Evolutionary conservation across 1,139 yeast species (phyloP), one percentile per base, ranked within the genome.

Genomic region (Lodderomyces margitis): DNA sequence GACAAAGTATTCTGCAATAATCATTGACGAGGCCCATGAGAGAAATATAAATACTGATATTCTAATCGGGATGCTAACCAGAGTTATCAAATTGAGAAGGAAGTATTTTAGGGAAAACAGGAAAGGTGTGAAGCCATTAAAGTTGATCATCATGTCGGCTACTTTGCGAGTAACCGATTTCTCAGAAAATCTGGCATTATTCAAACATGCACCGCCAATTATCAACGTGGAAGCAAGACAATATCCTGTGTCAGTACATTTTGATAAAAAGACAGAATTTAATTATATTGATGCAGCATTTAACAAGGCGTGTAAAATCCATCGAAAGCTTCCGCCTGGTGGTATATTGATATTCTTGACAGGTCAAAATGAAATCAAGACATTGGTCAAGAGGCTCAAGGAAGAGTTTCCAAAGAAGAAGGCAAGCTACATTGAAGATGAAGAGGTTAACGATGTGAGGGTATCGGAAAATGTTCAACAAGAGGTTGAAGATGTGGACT

Each of bases 1-100:
- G 38, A 74, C 78, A 28, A 87, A 87, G 56, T 94, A 94, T 59
- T 88, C 97, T 1, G 83, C 86, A 1, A 74, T 94, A 34, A 77
- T 94, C 25, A 87, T 94, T 46, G 99, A 94, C 68, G 99, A 92
- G 63, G 99, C 99, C 0, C 99, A 94, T 61, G 98, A 94, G 61
- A 78, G 99, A 57, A 91, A 89, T 56, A 82, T 91, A 47, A 94
- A 92, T 56, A 94, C 99, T 0, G 99, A 94, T 65, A 91, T 94
- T 40, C 69, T 94, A 45, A 88, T 94, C 50, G 99, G 99, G 40
- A 87, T 92, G 83, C 68, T 92, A 41, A 87, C 96, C 55, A 80
- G 98, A 51, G 83, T 91, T n/a, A 75, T 88, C 47, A 80, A 76
- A 51, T 70, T 92, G 36, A 80, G 99, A 59, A 72, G 85, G 35